A percentile compares a stretch with the other conserved stretches of the same genome.
Evolutionary conservation across 352 stramenopile genomes (phyloP).

Genomic region (Nothophytophthora sp.): DNA sequence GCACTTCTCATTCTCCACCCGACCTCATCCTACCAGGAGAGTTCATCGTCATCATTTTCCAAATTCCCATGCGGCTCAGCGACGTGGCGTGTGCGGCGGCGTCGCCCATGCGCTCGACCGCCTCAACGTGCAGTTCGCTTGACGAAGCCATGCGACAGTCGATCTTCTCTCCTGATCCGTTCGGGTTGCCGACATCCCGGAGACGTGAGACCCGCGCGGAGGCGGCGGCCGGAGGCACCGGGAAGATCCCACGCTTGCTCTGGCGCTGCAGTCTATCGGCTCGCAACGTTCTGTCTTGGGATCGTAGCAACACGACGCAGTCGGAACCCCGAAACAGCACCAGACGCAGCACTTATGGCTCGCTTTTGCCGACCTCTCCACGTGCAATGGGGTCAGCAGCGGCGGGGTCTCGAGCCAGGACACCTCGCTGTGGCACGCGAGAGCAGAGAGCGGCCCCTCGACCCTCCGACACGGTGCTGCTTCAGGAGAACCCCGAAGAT

Average conservation of each 20-base stretch:
- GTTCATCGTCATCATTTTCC: conserved; percentile 1
- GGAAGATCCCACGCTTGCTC: conserved; percentile 20
- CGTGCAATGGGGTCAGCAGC: conserved; percentile 2
- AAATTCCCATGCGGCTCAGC: conserved; percentile 30
- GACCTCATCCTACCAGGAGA: background rate
- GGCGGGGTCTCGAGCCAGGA: conserved; percentile 2
- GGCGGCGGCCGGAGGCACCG: background rate
- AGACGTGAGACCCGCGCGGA: conserved; percentile 14
- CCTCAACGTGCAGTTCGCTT: conserved; percentile 29
- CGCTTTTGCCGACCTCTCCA: conserved; percentile 7
- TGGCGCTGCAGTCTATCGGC: conserved; percentile 29
- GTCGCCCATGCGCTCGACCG: conserved; percentile 30
- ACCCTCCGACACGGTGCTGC: conserved; percentile 29
- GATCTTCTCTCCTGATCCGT: conserved; percentile 25
- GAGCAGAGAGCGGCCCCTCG: conserved; percentile 6
- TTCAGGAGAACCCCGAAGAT: conserved; percentile 38
- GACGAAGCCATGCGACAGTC: conserved; percentile 31
- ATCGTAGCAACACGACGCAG: conserved; percentile 9
- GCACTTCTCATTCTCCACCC: conserved; percentile 28
- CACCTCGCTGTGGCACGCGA: background rate
- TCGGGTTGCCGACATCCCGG: conserved; percentile 12
- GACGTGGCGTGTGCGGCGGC: conserved; percentile 18
- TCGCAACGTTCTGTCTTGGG: conserved; percentile 15
- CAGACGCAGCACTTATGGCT: conserved; percentile 12
- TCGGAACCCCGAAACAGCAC: background rate